Evolutionary conservation across 73 alveolate genomes (phyloP).

Genomic region (Paraurostyla sp.): DNA sequence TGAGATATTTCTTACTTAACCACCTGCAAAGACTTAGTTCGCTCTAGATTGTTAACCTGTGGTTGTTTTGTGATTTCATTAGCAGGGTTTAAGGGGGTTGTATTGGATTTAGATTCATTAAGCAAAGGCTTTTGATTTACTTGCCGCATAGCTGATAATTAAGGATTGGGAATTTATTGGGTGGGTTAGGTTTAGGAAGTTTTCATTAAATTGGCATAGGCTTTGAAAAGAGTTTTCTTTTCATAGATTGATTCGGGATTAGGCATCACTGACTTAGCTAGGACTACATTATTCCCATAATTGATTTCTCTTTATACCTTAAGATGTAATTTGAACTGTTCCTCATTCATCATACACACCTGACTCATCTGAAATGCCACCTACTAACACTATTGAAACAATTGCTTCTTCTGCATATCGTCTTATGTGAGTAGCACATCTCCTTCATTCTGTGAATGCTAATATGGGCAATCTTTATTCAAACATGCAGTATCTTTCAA

Average conservation of each 20-base stretch:
- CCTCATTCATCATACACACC: constrained; percentile 30
- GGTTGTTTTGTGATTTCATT: no score
- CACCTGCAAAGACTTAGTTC: no score
- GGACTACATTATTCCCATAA: not conserved
- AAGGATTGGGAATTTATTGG: no score
- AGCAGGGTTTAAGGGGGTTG: no score
- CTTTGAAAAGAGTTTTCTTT: constrained; percentile 52
- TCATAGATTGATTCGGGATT: constrained; percentile 51
- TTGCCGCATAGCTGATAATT: no score
- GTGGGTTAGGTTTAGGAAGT: not conserved
- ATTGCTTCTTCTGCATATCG: constrained; percentile 46
- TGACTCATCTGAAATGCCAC: constrained; percentile 45
- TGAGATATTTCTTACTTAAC: no score
- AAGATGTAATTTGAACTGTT: not conserved
- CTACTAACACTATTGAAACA: constrained; percentile 26
- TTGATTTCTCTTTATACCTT: constrained; percentile 23
- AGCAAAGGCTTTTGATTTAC: no score
- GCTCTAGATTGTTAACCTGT: no score
- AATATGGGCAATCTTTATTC: constrained; percentile 82
- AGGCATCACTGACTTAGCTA: constrained; percentile 30
- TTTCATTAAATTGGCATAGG: constrained; percentile 2
- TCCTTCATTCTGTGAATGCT: constrained; percentile 57
- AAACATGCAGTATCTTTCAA: constrained; percentile 82
- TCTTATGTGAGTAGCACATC: constrained; percentile 47
- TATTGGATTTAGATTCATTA: no score